Evolutionary conservation across 2,329 filamentous ascomycete species (phyloP), one percentile per base, ranked within the genome.

Genomic region (Pleurostoma richardsiae): DNA sequence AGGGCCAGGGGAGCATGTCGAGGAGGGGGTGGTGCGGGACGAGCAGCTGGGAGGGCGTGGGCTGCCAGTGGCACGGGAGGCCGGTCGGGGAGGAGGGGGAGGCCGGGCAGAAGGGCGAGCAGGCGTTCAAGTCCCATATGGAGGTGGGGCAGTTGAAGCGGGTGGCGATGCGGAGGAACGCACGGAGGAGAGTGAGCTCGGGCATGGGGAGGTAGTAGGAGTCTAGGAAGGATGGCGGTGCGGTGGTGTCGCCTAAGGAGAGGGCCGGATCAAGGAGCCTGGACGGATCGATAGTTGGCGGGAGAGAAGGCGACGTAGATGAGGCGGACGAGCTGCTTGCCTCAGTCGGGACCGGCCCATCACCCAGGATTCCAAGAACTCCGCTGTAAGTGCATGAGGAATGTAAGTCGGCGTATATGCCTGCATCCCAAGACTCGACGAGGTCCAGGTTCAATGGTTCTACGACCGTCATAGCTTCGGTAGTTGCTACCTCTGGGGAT

Each of bases 1-100:
- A 63, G 2, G 79, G 77, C 80, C 79, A 83, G 1, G 79, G 79
- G 2, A 83, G 59, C 29, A 82, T 61, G 56, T 83, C 79, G 8
- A 83, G 58, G 10, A 80, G 48, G 2, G 80, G 78, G 52, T 82
- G 79, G 51, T 83, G 79, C 1, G 76, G 72, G 10, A 79, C 61
- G 3, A 66, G 52, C 6, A 69, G 55, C 55, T 82, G 79, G 0
- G 70, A 65, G 7, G 62, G 45, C 0, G 76, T 81, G 10, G 79
- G 79, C 30, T 66, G 72, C 63, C 77, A 74, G 36, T 73, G 67
- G 10, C 47, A 41, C 2, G 74, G 76, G 6, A 81, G 61, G 41
- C 69, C 62, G 10, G 65, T 54, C 6, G 60, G 39, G 55, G 66
- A 51, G 40, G 60, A 60, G 27, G 53, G 58, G 6, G 39, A 26